phyloP scores from a whole-genome alignment of 495 filamentous ascomycete genomes.

The Tuber microsphaerosporum region DNA sequence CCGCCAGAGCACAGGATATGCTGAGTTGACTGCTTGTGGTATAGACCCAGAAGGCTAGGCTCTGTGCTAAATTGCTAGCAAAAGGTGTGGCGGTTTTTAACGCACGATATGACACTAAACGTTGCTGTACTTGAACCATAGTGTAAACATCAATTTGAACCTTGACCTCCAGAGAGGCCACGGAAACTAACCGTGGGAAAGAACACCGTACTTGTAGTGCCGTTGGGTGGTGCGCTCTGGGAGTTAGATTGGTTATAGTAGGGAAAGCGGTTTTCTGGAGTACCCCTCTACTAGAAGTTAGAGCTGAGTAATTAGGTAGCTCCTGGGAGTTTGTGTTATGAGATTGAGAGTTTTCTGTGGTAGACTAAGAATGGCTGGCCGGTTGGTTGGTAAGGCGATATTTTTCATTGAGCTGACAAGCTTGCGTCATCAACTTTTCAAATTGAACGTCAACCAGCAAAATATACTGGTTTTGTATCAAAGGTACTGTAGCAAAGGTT shows the following conservation, averaged over 20 bases:
- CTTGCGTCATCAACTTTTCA: no score
- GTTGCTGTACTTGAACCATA: not conserved
- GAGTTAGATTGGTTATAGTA: not conserved
- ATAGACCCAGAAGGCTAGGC: not conserved
- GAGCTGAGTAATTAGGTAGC: not conserved
- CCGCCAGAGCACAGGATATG: conserved; percentile 74
- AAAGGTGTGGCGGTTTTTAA: not conserved
- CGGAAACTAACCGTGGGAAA: not conserved
- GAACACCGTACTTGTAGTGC: not conserved
- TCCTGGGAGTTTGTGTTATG: not conserved
- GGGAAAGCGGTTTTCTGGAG: not conserved
- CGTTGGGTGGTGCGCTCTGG: not conserved
- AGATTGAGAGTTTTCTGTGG: not conserved
- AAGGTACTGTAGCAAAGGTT: no score
- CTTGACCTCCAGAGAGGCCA: not conserved
- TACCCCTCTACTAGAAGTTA: not conserved
- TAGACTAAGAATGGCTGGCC: no score
- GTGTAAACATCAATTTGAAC: not conserved
- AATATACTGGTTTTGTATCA: no score
- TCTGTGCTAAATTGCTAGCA: not conserved
- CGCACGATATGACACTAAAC: not conserved
- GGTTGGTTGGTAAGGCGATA: no score
- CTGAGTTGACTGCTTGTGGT: conserved; percentile 40
- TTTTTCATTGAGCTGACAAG: not conserved
- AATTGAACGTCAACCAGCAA: no score